Evolutionary conservation across 139 green algal genomes (phyloP).

Genomic region (Chlorella sp.): DNA sequence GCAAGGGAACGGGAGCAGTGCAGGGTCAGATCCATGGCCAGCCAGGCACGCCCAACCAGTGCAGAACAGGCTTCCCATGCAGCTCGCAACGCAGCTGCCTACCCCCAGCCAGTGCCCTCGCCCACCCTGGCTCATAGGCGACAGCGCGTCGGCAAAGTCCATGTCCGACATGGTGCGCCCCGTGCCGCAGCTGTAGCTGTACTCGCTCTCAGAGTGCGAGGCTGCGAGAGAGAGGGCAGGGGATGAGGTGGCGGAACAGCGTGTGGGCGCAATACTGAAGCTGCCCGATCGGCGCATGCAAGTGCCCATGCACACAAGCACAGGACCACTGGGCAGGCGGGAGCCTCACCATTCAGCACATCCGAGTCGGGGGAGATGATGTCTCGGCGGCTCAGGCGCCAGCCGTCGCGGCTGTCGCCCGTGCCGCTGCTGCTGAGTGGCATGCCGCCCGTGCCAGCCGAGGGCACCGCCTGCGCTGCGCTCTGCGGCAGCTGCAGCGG

Average conservation of each 20-base stretch:
- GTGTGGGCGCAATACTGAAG: background rate
- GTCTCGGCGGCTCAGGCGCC: constrained; percentile 24
- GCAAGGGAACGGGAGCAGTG: background rate
- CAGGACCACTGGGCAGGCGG: background rate
- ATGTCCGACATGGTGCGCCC: constrained; percentile 34
- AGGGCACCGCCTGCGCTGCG: background rate
- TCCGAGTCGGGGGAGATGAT: constrained; percentile 28
- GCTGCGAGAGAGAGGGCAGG: background rate
- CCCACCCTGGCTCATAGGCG: constrained; percentile 17
- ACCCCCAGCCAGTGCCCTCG: background rate
- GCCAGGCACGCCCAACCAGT: background rate
- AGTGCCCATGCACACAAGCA: background rate
- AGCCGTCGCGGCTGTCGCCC: constrained; percentile 35
- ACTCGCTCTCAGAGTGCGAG: constrained; percentile 44
- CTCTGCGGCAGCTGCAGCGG: background rate
- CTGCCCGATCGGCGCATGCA: too few relatives aligned
- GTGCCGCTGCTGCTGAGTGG: constrained; percentile 27
- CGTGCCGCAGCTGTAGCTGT: constrained; percentile 47
- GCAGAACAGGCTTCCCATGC: background rate
- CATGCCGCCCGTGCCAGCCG: background rate
- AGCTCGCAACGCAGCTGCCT: background rate
- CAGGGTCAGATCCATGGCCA: background rate
- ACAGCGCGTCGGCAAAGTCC: constrained; percentile 46
- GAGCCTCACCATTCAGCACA: background rate
- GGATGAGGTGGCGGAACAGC: background rate